Percentiles rank a stretch among this genome's conserved stretches.
phyloP scores from a whole-genome alignment of 2,329 filamentous ascomycete species.

The Fusarium lateritium region DNA sequence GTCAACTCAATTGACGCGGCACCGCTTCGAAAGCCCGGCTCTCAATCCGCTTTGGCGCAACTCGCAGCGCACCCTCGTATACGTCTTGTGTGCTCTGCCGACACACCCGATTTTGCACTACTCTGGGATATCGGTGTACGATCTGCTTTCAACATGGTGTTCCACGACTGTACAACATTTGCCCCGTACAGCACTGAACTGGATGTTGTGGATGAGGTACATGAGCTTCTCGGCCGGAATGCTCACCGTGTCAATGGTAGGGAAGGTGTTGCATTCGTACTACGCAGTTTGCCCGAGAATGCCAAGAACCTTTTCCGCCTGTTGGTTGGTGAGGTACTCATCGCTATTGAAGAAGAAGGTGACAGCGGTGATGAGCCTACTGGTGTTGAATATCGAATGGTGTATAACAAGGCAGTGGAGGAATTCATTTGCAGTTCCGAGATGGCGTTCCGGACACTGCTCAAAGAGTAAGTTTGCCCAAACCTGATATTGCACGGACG shows the following conservation, averaged over 20 bases:
- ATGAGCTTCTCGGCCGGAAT: slow-evolving; percentile 86
- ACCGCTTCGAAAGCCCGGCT: slow-evolving; percentile 78
- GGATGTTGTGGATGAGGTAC: slow-evolving; percentile 91
- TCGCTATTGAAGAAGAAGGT: slow-evolving; percentile 75
- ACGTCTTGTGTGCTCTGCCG: slow-evolving; percentile 83
- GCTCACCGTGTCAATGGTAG: slow-evolving; percentile 86
- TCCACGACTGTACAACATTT: slow-evolving; percentile 96
- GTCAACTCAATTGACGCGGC: slow-evolving; percentile 90
- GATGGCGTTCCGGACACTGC: slow-evolving; percentile 91
- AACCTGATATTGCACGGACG: neutral
- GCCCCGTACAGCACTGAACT: slow-evolving; percentile 79
- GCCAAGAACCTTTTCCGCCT: slow-evolving; percentile 89
- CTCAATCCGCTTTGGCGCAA: slow-evolving; percentile 81
- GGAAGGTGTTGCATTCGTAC: slow-evolving; percentile 91
- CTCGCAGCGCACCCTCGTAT: slow-evolving; percentile 82
- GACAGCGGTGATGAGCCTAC: slow-evolving; percentile 66
- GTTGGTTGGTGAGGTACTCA: slow-evolving; percentile 86
- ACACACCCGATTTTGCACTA: slow-evolving; percentile 88
- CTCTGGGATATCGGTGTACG: slow-evolving; percentile 92
- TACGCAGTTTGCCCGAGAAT: slow-evolving; percentile 92
- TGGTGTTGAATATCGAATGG: slow-evolving; percentile 88
- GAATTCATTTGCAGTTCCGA: slow-evolving; percentile 98
- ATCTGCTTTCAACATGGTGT: slow-evolving; percentile 86
- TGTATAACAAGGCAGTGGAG: slow-evolving; percentile 96
- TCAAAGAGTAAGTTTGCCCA: slow-evolving; percentile 81